A percentile compares a stretch with the other conserved stretches of the same genome.
Evolutionary conservation across 1,284 basidiomycete species (phyloP).

Genomic region (Vanrija pseudolonga): DNA sequence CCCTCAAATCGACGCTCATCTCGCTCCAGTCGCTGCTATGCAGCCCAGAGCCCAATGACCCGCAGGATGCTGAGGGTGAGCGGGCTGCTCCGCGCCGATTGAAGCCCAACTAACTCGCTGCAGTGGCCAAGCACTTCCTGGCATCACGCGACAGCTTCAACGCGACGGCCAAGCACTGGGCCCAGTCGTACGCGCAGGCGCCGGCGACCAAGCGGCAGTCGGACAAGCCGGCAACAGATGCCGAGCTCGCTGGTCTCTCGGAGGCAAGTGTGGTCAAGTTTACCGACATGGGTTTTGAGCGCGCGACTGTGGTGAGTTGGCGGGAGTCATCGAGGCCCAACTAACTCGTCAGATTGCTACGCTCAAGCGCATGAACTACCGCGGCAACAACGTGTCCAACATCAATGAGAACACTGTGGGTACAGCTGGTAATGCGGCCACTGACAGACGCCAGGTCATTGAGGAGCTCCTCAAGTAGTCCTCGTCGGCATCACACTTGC

Average conservation of each 20-base stretch:
- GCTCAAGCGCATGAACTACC: slow-evolving; percentile 83
- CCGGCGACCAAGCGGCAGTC: slow-evolving; percentile 46
- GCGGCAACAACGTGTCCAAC: slow-evolving; percentile 55
- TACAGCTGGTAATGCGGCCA: neutral
- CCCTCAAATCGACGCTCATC: slow-evolving; percentile 94
- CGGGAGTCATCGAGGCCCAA: neutral
- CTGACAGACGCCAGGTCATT: slow-evolving; percentile 30
- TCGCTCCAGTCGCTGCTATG: slow-evolving; percentile 94
- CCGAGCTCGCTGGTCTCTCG: slow-evolving; percentile 52
- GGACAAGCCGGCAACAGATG: slow-evolving; percentile 29
- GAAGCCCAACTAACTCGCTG: neutral
- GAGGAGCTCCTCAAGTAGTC: slow-evolving; percentile 42
- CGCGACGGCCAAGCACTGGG: slow-evolving; percentile 91
- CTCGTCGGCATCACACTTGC: too few relatives aligned
- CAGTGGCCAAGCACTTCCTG: slow-evolving; percentile 91
- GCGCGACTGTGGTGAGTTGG: slow-evolving; percentile 43
- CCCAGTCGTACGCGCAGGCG: slow-evolving; percentile 78
- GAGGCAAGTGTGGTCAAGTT: slow-evolving; percentile 52
- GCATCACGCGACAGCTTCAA: slow-evolving; percentile 84
- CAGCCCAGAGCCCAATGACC: slow-evolving; percentile 93
- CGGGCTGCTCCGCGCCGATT: neutral
- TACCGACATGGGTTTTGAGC: slow-evolving; percentile 52
- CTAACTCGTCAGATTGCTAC: slow-evolving; percentile 65
- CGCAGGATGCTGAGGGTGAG: slow-evolving; percentile 84
- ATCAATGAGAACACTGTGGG: slow-evolving; percentile 43